These are phyloP conservation scores for Parafenestella ontariensis DNA, from an alignment of 2,329 filamentous ascomycete species.

Conservation along the genomic window DNA sequence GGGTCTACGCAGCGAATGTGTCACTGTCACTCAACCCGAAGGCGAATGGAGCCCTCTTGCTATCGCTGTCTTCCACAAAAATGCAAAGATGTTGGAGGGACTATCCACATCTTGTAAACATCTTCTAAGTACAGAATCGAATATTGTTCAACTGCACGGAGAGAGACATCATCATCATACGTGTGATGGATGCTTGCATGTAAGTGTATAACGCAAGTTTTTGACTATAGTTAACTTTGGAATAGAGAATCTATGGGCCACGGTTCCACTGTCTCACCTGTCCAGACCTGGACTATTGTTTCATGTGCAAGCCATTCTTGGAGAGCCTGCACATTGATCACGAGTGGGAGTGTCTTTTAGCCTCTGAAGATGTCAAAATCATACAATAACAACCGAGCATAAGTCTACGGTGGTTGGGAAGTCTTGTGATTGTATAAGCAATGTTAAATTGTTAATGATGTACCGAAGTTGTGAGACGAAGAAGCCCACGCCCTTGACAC, in stretches of 20 bases:
- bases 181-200: conserved; percentile 16
- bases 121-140: background rate
- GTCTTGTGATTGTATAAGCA: background rate
- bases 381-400: too few species aligned
- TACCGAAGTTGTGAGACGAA: too few species aligned
- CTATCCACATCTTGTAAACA: conserved; percentile 2
- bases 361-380: too few species aligned
- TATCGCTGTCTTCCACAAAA: conserved; percentile 20
- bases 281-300: conserved; percentile 9
- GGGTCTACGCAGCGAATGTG: background rate
- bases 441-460: too few species aligned
- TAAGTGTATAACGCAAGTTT: conserved; percentile 6
- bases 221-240: background rate
- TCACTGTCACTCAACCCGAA: conserved; percentile 1
- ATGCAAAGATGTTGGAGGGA: conserved; percentile 6
- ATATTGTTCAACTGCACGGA: background rate
- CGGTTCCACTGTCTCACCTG: conserved; percentile 14
- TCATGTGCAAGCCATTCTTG: conserved; percentile 15
- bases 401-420: background rate
- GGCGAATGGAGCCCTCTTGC: conserved; percentile 15
- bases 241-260: conserved; percentile 11
- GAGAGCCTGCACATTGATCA: conserved; percentile 12
- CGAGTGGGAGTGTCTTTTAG: conserved; percentile 4
- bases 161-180: background rate
- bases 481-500: too few species aligned